Conservation (phyloP, 306 rosid genomes). For the Clitoria ternatea region DNA sequence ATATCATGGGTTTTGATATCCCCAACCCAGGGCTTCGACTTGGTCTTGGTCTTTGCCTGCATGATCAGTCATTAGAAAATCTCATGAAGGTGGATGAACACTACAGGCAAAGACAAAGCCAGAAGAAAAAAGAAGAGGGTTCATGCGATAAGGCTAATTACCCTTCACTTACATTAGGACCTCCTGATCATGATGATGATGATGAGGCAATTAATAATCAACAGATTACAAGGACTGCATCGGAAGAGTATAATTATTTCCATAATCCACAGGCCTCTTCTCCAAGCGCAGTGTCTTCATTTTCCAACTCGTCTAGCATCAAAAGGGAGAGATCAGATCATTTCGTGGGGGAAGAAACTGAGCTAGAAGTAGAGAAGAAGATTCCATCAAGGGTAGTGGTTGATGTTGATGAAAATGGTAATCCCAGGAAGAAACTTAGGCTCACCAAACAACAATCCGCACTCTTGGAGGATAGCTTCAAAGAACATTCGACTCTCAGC, state of each 20-base stretch:
- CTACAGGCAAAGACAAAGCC: neutral
- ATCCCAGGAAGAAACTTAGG: conserved; percentile 80
- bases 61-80: neutral
- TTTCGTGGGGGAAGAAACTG: conserved; percentile 19
- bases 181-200: conserved; percentile 26
- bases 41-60: conserved; percentile 47
- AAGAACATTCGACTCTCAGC: conserved; percentile 54
- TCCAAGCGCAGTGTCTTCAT: conserved; percentile 51
- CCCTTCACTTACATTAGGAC: conserved; percentile 64
- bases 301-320: conserved; percentile 59
- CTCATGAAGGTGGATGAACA: conserved; percentile 14
- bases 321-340: conserved; percentile 77
- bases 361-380: conserved; percentile 30
- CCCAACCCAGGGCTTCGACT: conserved; percentile 52
- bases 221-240: conserved; percentile 7
- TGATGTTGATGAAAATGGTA: conserved; percentile 42
- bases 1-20: conserved; percentile 42
- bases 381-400: conserved; percentile 22
- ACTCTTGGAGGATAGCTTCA: conserved; percentile 61
- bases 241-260: neutral
- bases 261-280: conserved; percentile 33
- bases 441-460: conserved; percentile 76
- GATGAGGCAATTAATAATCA: neutral
- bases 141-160: conserved; percentile 28
- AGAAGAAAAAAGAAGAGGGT: conserved; percentile 28